Base-by-base conservation (phyloP, 73 alveolate genomes). In the Paramecium sexaurelia region DNA sequence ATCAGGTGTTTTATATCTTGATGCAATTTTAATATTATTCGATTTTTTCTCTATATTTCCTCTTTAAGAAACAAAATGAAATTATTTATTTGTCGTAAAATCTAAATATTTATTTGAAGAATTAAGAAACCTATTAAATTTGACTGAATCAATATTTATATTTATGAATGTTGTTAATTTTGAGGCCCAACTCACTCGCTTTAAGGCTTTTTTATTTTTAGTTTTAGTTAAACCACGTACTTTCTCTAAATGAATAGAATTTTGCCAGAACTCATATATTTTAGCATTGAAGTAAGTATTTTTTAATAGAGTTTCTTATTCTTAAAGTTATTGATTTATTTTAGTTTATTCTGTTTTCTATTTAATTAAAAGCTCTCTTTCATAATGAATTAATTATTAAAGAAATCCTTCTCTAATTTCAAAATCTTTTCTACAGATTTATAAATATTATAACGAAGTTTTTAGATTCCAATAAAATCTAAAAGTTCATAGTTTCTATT, bases 381-480 rank as follows among this genome's bases (percentile, higher is more conserved):
- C 90, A 78, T 39, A 78, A 8, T 17, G 29, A 41, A 20, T 43
- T 24, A 78, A 35, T 13, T 78, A 78, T 10, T 9, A 29, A 17
- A 40, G 71, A 26, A 40, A 78, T 9, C 61, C 40, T 45, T 45
- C 68, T 13, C 90, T 19, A 19, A 78, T 78, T 78, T 78, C 90
- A 20, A 78, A 78, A 40, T 43, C 90, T 20, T 78, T 78, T 43
- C 90, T 37, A 10, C 90, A 29, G 20, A 22, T 39, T 19, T 78
- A 29, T 78, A 78, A 40, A 33, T 29, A 78, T 39, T 78, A 33
- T 24, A 78, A 22, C 0, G 41, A 20, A 7, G 43, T 41, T 9
- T 39, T 29, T 78, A 78, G 24, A 26, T 39, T 45, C 90, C 90
- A 78, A 24, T 43, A 20, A 40, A 29, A 78, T 78, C 90, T 78